Percentiles rank a stretch among this genome's conserved stretches.
phyloP scores from a whole-genome alignment of 306 rosid species.

The Morella rubra region DNA sequence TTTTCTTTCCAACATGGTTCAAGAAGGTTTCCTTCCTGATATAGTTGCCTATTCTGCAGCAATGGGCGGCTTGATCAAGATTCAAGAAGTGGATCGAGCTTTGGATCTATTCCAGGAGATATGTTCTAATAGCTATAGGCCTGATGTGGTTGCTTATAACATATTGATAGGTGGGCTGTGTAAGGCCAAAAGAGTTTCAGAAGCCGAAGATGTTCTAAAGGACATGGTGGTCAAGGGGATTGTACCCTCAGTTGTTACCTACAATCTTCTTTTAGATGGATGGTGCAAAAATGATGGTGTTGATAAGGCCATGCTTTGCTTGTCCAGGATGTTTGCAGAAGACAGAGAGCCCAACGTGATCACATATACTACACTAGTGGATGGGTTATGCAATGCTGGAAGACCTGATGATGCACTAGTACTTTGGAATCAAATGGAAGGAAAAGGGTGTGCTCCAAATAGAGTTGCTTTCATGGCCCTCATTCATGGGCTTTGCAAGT shows the following conservation, averaged over 20 bases:
- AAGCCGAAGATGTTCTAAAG: slow-evolving; percentile 48
- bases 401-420: slow-evolving; percentile 61
- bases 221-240: slow-evolving; percentile 62
- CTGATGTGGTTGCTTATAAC: slow-evolving; percentile 69
- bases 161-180: slow-evolving; percentile 67
- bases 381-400: slow-evolving; percentile 66
- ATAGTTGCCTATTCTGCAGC: slow-evolving; percentile 74
- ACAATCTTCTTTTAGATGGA: slow-evolving; percentile 58
- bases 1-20: slow-evolving; percentile 67
- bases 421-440: slow-evolving; percentile 66
- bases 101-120: slow-evolving; percentile 47
- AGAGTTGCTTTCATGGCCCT: slow-evolving; percentile 71
- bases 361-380: slow-evolving; percentile 72
- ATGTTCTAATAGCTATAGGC: slow-evolving; percentile 52
- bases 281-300: slow-evolving; percentile 63
- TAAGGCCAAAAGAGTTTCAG: slow-evolving; percentile 53
- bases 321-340: slow-evolving; percentile 52
- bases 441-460: slow-evolving; percentile 62
- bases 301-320: slow-evolving; percentile 54
- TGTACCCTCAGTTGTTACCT: slow-evolving; percentile 65
- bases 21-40: slow-evolving; percentile 67
- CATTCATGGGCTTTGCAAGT: slow-evolving; percentile 74
- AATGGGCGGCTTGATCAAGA: slow-evolving; percentile 58
- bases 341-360: slow-evolving; percentile 61
- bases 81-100: slow-evolving; percentile 62